Conservation (phyloP, 306 rosid genomes). For the Spatholobus suberectus region DNA sequence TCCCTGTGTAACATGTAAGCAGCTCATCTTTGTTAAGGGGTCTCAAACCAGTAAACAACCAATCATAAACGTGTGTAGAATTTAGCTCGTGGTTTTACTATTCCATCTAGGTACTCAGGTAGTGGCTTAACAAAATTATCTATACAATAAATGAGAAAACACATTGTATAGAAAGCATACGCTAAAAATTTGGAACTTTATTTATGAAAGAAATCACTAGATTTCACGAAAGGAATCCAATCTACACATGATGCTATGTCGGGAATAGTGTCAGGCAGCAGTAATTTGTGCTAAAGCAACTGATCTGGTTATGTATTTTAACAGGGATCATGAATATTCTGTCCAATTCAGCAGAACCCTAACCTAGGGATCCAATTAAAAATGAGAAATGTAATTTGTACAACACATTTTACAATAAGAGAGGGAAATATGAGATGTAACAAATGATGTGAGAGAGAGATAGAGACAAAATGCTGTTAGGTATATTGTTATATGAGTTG, state of each 20-base stretch:
- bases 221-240: background rate
- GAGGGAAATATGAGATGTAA: too few relatives aligned
- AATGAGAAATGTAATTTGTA: too few relatives aligned
- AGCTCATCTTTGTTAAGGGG: background rate
- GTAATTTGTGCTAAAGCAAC: slow-evolving; percentile 4
- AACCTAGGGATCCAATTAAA: background rate
- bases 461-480: too few relatives aligned
- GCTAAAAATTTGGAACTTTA: background rate
- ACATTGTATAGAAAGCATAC: background rate
- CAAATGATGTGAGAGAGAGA: too few relatives aligned
- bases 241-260: slow-evolving; percentile 1
- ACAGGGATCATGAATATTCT: background rate
- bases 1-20: background rate
- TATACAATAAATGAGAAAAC: background rate
- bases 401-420: too few relatives aligned
- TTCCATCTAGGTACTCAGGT: background rate
- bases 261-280: background rate
- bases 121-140: slow-evolving; percentile 12
- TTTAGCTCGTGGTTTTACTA: background rate
- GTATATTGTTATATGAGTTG: too few relatives aligned
- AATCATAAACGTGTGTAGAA: background rate
- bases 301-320: background rate
- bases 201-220: background rate
- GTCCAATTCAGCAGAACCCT: background rate
- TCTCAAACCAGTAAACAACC: background rate